Evolutionary conservation across 805 yeast genomes (phyloP).

Genomic region (Metschnikowia picachoensis): DNA sequence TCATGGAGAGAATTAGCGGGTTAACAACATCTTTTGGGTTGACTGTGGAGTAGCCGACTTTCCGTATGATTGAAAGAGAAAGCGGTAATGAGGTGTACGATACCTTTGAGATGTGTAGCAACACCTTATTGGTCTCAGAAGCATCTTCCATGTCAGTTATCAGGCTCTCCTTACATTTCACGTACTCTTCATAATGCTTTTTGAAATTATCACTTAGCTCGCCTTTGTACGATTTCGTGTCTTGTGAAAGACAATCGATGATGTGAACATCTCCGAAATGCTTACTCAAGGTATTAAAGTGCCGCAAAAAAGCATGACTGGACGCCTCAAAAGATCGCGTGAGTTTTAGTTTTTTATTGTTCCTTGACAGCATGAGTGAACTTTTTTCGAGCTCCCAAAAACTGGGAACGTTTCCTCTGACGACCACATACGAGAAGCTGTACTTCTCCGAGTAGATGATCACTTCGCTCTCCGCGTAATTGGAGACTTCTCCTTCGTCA

Average conservation of each 20-base stretch:
- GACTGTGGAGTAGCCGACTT: conserved; percentile 30
- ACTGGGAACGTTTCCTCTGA: conserved; percentile 53
- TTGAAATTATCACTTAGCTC: conserved; percentile 39
- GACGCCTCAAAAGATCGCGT: conserved; percentile 53
- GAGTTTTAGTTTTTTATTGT: conserved; percentile 41
- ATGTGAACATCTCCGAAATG: conserved; percentile 51
- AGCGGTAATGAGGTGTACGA: conserved; percentile 30
- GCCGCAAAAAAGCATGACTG: conserved; percentile 47
- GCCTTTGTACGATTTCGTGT: conserved; percentile 41
- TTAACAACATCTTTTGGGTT: conserved; percentile 33
- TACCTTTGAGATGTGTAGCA: conserved; percentile 17
- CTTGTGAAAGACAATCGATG: conserved; percentile 45
- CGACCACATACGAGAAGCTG: conserved; percentile 42
- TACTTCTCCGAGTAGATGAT: conserved; percentile 39
- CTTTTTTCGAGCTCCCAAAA: conserved; percentile 49
- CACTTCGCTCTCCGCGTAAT: conserved; percentile 51
- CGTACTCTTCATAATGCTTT: conserved; percentile 11
- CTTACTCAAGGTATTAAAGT: conserved; percentile 43
- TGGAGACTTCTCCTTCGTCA: conserved; percentile 51
- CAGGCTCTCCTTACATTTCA: conserved; percentile 8
- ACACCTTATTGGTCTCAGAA: conserved; percentile 27
- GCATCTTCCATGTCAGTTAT: conserved; percentile 2
- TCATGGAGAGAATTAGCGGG: conserved; percentile 29
- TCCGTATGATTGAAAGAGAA: conserved; percentile 30
- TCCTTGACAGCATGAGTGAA: conserved; percentile 28